Percentiles rank a stretch among this genome's conserved stretches.
Conservation (phyloP, 352 stramenopile species). For the Aphanomyces invadans region DNA sequence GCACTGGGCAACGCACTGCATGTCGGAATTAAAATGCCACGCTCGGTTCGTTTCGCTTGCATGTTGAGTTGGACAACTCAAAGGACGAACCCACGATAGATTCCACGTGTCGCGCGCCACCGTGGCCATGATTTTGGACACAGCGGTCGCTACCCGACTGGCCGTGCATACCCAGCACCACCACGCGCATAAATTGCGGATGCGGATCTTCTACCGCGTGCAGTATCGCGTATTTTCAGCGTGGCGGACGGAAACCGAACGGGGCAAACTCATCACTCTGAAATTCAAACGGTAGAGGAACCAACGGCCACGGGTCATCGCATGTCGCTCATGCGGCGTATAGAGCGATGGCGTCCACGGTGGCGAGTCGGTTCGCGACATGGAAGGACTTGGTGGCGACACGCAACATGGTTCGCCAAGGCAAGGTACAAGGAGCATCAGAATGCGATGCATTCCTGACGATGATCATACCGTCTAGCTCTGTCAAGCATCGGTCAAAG, state of each 20-base stretch:
- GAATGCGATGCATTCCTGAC: no score
- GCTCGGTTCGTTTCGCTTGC: conserved; percentile 4
- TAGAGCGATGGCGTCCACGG: conserved; percentile 8
- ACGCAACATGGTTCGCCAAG: conserved; percentile 14
- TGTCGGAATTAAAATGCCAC: conserved; percentile 18
- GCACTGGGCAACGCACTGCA: conserved; percentile 25
- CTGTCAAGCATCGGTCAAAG: conserved; percentile 22
- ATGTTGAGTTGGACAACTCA: no score
- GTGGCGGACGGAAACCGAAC: background rate
- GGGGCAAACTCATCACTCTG: background rate
- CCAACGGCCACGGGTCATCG: no score
- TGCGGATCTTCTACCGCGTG: conserved; percentile 6
- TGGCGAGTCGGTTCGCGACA: conserved; percentile 2
- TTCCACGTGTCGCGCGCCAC: background rate
- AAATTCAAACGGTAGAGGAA: conserved; percentile 13
- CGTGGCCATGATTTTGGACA: background rate
- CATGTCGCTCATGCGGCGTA: background rate
- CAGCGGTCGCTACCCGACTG: background rate
- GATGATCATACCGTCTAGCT: no score
- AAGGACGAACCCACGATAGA: no score
- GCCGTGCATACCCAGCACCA: background rate
- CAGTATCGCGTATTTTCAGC: conserved; percentile 5
- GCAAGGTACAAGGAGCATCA: conserved; percentile 15
- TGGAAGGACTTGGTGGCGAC: conserved; percentile 13
- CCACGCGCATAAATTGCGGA: background rate